These are phyloP conservation scores for Verticillium nonalfalfae DNA, from an alignment of 2,329 filamentous ascomycete genomes.

Conservation along the genomic window DNA sequence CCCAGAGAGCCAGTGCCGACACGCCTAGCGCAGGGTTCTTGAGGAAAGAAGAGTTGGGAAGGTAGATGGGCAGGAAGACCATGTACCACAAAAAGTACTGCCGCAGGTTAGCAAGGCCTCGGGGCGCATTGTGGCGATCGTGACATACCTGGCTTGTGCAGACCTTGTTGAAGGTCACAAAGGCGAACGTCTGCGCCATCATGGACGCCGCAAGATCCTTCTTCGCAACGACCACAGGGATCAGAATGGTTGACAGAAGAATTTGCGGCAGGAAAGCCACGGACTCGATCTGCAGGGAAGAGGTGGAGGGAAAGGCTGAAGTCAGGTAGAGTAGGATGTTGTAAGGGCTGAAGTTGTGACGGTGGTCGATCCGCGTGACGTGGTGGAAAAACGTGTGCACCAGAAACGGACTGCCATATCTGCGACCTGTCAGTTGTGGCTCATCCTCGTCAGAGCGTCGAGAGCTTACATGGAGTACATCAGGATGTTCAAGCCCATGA, in stretches of 20 bases:
- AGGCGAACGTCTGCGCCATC: constrained; percentile 93
- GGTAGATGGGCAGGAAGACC: constrained; percentile 84
- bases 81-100: constrained; percentile 99
- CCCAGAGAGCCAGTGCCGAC: constrained; percentile 63
- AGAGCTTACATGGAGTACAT: constrained; percentile 68
- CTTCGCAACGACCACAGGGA: constrained; percentile 73
- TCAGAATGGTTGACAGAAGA: constrained; percentile 67
- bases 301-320: constrained; percentile 51
- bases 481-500: constrained; percentile 62
- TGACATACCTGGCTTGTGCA: constrained; percentile 85
- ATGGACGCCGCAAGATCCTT: constrained; percentile 76
- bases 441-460: neutral
- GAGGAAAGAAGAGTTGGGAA: constrained; percentile 72
- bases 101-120: constrained; percentile 8
- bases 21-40: constrained; percentile 54
- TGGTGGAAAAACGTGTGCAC: constrained; percentile 92
- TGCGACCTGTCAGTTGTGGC: constrained; percentile 20
- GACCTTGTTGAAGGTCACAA: constrained; percentile 97
- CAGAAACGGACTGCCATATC: constrained; percentile 75
- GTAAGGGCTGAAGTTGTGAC: constrained; percentile 98
- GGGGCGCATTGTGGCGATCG: neutral
- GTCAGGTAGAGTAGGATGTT: constrained; percentile 85
- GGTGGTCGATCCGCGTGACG: constrained; percentile 85
- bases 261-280: constrained; percentile 88
- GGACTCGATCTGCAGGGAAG: constrained; percentile 56